Evolutionary conservation across 371 early-diverging fungal genomes (phyloP), one percentile per base, ranked within the genome.

Genomic region (Mortierella sp.): DNA sequence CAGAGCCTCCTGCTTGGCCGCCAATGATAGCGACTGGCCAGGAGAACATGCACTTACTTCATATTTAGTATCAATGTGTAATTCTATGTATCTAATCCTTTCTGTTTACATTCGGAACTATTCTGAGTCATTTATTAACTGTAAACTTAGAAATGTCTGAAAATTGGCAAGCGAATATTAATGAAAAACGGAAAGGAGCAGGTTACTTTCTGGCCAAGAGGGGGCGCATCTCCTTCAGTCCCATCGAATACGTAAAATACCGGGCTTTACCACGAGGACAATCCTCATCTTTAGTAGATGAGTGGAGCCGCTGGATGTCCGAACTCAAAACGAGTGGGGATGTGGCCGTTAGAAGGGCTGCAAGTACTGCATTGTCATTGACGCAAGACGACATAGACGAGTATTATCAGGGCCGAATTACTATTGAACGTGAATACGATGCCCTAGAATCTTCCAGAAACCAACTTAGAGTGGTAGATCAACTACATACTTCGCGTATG

Each of bases 21-120:
- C 66, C 64, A 71, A n/a, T 65, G 62, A 56, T 65, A 60, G 61
- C 66, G 58, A 71, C 72, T 71, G 72, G 72, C 45, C 62, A 71
- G 47, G 58, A 45, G 66, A 65, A 63, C 60, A 56, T 62, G 28
- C 62, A 21, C 60, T 64, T 62, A 61, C 57, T 28, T 64, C 30
- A 55, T n/a, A n/a, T n/a, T n/a, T n/a, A n/a, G n/a, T n/a, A n/a
- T n/a, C 52, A 37, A 21, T n/a, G 57, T 64, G 70, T 65, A 25
- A 16, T 65, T 71, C 44, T 64, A 25, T 26, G 48, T 70, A 12
- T 64, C 48, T 71, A 57, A 55, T 62, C 56, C 43, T 12, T 62
- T 57, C 51, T 26, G 2, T 62, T 28, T 50, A 37, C 43, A n/a
- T 37, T 60, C 46, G 56, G 46, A 60, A 45, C 29, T 56, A 29